phyloP scores from a whole-genome alignment of 23 red algal species.

The Chondrus crispus region DNA sequence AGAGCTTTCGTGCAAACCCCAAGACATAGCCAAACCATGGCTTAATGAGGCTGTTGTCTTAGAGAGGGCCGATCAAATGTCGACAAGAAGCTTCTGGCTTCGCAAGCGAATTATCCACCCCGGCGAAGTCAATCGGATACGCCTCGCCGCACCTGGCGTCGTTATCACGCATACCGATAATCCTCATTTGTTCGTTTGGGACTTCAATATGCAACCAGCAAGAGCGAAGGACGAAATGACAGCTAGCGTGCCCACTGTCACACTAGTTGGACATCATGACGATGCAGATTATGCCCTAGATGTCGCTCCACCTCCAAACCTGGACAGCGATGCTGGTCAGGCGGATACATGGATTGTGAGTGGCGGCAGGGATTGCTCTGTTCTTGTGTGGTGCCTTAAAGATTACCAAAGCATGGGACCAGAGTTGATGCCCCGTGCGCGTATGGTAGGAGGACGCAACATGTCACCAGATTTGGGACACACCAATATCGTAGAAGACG shows the following conservation, averaged over 20 bases:
- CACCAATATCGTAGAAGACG: constrained; percentile 71
- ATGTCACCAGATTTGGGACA: constrained; percentile 38
- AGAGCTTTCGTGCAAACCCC: constrained; percentile 59
- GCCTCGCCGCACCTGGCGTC: constrained; percentile 39
- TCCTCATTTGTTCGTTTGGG: constrained; percentile 80
- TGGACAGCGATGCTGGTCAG: background rate
- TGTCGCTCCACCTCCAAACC: background rate
- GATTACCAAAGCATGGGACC: constrained; percentile 44
- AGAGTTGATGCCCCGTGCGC: background rate
- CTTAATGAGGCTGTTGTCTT: constrained; percentile 7
- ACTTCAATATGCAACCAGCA: constrained; percentile 75
- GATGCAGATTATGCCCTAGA: constrained; percentile 78
- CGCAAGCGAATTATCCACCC: constrained; percentile 87
- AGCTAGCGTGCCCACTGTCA: constrained; percentile 50
- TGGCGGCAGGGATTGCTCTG: constrained; percentile 57
- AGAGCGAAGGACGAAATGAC: constrained; percentile 44
- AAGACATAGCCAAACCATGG: constrained; percentile 71
- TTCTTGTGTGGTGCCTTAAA: constrained; percentile 70
- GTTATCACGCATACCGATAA: constrained; percentile 93
- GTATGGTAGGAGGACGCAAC: constrained; percentile 6
- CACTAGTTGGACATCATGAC: constrained; percentile 59
- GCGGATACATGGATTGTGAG: constrained; percentile 56
- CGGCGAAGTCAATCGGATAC: constrained; percentile 85
- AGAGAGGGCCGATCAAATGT: constrained; percentile 42
- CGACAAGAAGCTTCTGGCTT: constrained; percentile 56